Evolutionary conservation across 23 red algal genomes (phyloP).

Genomic region (Gracilaria domingensis): DNA sequence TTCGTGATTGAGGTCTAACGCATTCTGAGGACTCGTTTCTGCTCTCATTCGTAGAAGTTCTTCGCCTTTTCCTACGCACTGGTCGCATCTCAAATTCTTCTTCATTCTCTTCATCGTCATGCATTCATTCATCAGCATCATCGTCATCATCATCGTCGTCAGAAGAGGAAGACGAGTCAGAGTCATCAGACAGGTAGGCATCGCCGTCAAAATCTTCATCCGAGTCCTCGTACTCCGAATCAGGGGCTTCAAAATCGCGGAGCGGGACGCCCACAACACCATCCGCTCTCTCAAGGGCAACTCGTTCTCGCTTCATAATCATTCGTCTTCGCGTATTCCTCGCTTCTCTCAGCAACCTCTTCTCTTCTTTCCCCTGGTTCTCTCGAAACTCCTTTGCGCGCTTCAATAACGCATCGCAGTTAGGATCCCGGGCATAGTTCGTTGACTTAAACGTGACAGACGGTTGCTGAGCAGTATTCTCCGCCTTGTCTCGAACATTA

Average conservation of each 20-base stretch:
- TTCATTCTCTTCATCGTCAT: constrained; percentile 19
- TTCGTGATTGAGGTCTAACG: not conserved
- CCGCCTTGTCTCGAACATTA: not conserved
- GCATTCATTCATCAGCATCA: not conserved
- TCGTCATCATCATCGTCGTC: constrained; percentile 34
- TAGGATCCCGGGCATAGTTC: constrained; percentile 9
- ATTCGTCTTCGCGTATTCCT: constrained; percentile 51
- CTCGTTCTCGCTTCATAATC: constrained; percentile 51
- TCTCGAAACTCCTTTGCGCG: constrained; percentile 75
- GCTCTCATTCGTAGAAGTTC: not conserved
- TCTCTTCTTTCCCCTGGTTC: constrained; percentile 74
- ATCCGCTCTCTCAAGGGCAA: constrained; percentile 48
- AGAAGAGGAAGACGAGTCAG: constrained; percentile 44
- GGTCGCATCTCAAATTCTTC: constrained; percentile 31
- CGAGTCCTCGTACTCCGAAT: constrained; percentile 64
- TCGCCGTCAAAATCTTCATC: constrained; percentile 69
- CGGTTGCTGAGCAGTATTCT: not conserved
- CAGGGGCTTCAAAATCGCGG: constrained; percentile 62
- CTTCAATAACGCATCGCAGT: constrained; percentile 54
- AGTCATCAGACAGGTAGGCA: constrained; percentile 18
- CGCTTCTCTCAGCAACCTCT: constrained; percentile 75
- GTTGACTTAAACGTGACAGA: constrained; percentile 11
- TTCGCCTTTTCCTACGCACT: not conserved
- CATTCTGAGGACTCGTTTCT: not conserved
- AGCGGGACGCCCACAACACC: constrained; percentile 14